Conservation (phyloP, 2,329 filamentous ascomycete species). For the Trichoderma atrobrunneum region DNA sequence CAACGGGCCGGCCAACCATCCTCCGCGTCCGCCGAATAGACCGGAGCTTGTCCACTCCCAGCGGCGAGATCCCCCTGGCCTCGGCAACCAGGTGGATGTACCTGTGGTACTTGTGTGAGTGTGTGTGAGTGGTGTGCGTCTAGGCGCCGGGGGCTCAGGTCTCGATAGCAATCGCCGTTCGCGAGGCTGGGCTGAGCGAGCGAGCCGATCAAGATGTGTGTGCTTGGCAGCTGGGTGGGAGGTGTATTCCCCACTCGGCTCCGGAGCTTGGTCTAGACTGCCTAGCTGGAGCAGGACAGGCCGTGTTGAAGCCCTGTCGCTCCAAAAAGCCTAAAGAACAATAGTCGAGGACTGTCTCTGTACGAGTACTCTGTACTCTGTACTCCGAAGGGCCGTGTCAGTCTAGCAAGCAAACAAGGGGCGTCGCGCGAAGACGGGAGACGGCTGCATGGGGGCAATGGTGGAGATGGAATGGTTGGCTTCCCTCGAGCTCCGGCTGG, state of each 20-base stretch:
- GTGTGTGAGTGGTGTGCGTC: background rate
- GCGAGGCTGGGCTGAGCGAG: constrained; percentile 7
- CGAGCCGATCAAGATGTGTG: constrained; percentile 7
- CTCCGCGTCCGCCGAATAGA: constrained; percentile 1
- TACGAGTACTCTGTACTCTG: background rate
- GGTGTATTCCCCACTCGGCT: background rate
- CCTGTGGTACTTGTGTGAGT: background rate
- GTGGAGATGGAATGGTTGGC: constrained; percentile 17
- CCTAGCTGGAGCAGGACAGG: background rate
- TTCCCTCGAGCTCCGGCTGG: background rate
- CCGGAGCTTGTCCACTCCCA: background rate
- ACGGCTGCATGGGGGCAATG: constrained; percentile 17
- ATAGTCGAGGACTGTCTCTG: background rate
- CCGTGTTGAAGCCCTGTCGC: background rate
- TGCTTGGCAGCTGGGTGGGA: constrained; percentile 2
- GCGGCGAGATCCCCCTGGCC: background rate
- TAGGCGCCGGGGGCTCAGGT: background rate
- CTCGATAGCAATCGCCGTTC: background rate
- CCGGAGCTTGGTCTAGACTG: background rate
- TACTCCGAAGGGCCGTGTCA: constrained; percentile 3
- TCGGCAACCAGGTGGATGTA: background rate
- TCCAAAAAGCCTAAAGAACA: constrained; percentile 5
- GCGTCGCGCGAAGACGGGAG: constrained; percentile 6
- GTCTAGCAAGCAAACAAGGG: constrained; percentile 4
- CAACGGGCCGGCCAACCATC: background rate